These are phyloP conservation scores for Candida maesae DNA, from an alignment of 805 yeast species.

Conservation along the genomic window DNA sequence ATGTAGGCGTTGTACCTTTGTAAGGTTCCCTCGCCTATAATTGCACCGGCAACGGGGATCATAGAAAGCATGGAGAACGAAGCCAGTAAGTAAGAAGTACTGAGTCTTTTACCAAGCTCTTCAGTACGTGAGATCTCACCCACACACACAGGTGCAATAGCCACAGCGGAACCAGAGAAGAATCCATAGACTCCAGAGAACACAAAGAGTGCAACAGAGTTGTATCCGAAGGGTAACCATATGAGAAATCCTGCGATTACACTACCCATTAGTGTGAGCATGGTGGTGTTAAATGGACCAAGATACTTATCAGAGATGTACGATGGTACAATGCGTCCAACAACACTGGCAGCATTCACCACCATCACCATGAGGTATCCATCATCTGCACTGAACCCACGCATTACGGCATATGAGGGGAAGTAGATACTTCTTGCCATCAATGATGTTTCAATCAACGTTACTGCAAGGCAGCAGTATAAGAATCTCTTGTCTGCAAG, in stretches of 20 bases:
- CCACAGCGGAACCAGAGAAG: slow-evolving; percentile 49
- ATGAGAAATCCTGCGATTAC: slow-evolving; percentile 32
- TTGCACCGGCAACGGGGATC: slow-evolving; percentile 48
- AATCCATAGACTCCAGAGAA: slow-evolving; percentile 50
- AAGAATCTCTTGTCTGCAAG: slow-evolving; percentile 42
- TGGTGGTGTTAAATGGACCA: slow-evolving; percentile 52
- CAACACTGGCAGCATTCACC: slow-evolving; percentile 41
- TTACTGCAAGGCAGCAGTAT: slow-evolving; percentile 38
- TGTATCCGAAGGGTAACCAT: slow-evolving; percentile 39
- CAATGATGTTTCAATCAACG: slow-evolving; percentile 30
- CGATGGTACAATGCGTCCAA: slow-evolving; percentile 42
- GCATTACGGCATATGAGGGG: slow-evolving; percentile 47
- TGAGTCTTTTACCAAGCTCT: slow-evolving; percentile 49
- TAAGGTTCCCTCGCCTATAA: slow-evolving; percentile 33
- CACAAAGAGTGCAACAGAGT: slow-evolving; percentile 32
- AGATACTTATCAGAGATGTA: slow-evolving; percentile 38
- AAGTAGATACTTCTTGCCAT: slow-evolving; percentile 44
- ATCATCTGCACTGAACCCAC: slow-evolving; percentile 41
- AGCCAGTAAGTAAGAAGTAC: slow-evolving; percentile 53
- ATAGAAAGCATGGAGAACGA: slow-evolving; percentile 47
- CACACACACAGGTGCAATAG: slow-evolving; percentile 54
- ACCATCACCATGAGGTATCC: slow-evolving; percentile 45
- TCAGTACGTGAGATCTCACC: slow-evolving; percentile 54
- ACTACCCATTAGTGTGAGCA: slow-evolving; percentile 31
- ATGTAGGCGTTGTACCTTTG: slow-evolving; percentile 12